Evolutionary conservation across 2,329 filamentous ascomycete genomes (phyloP).

Genomic region (Aspergillus fumigatiaffinis): DNA sequence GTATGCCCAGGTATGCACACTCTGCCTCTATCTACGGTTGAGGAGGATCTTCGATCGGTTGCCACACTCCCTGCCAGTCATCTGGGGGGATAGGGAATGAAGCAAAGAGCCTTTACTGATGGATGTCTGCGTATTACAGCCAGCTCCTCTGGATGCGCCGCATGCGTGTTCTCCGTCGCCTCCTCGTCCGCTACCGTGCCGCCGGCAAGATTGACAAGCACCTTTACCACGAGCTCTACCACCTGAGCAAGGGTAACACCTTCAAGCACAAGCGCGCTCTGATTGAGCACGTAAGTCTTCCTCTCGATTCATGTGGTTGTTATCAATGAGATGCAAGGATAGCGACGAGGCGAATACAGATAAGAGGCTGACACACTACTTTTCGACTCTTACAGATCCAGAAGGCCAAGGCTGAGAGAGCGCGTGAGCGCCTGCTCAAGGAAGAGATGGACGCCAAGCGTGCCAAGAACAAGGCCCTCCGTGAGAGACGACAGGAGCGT

Average conservation of each 20-base stretch:
- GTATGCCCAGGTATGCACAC: constrained; percentile 85
- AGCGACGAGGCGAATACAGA: background rate
- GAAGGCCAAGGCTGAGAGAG: constrained; percentile 99
- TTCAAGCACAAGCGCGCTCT: constrained; percentile 99
- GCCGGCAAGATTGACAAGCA: constrained; percentile 99
- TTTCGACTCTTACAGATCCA: constrained; percentile 67
- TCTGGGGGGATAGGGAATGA: background rate
- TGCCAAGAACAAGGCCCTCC: constrained; percentile 99
- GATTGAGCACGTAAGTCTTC: constrained; percentile 89
- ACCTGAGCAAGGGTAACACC: constrained; percentile 99
- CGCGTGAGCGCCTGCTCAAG: constrained; percentile 91
- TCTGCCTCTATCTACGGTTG: constrained; percentile 7
- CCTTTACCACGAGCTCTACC: constrained; percentile 99
- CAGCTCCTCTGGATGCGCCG: constrained; percentile 99
- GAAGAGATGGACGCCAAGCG: constrained; percentile 99
- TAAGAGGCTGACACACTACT: constrained; percentile 20
- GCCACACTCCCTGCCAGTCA: background rate
- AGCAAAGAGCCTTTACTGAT: constrained; percentile 15
- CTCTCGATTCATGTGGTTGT: constrained; percentile 1
- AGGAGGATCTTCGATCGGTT: background rate
- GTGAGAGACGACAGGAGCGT: constrained; percentile 96
- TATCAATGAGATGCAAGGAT: constrained; percentile 12
- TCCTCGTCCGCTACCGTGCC: constrained; percentile 99
- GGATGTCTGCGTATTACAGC: constrained; percentile 49
- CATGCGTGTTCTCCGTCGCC: constrained; percentile 96